Evolutionary conservation across 371 early-diverging fungal species (phyloP).

Genomic region (Haplosporangium sp.): DNA sequence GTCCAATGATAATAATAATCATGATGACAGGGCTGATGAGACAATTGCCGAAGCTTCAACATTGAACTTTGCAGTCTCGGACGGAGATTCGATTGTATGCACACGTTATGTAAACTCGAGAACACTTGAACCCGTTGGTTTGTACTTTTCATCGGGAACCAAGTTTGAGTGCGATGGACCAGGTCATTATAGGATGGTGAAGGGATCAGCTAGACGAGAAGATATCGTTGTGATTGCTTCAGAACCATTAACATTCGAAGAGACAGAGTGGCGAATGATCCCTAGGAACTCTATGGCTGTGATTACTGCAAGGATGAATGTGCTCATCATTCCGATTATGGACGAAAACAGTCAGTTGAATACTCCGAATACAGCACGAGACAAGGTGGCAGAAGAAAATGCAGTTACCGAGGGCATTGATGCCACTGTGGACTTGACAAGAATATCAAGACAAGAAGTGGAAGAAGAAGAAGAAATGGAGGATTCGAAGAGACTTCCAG

Average conservation of each 20-base stretch:
- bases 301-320: conserved; percentile 82
- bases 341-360: conserved; percentile 70
- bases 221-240: conserved; percentile 87
- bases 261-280: conserved; percentile 85
- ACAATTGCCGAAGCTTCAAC: conserved; percentile 67
- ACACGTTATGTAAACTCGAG: conserved; percentile 80
- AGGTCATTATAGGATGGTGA: conserved; percentile 83
- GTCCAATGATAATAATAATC: neutral
- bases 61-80: conserved; percentile 91
- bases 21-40: neutral
- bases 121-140: conserved; percentile 79
- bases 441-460: neutral
- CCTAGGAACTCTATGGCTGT: conserved; percentile 85
- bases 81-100: conserved; percentile 84
- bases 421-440: neutral
- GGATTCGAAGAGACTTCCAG: neutral
- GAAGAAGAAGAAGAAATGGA: neutral
- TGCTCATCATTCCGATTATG: conserved; percentile 79
- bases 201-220: conserved; percentile 80
- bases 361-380: neutral
- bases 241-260: conserved; percentile 88
- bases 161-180: conserved; percentile 70
- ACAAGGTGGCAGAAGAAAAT: neutral
- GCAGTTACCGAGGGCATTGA: neutral
- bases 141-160: conserved; percentile 85